A percentile compares a stretch with the other conserved stretches of the same genome.
phyloP scores from a whole-genome alignment of 1,284 basidiomycete genomes.

The Entoloma clypeatum region DNA sequence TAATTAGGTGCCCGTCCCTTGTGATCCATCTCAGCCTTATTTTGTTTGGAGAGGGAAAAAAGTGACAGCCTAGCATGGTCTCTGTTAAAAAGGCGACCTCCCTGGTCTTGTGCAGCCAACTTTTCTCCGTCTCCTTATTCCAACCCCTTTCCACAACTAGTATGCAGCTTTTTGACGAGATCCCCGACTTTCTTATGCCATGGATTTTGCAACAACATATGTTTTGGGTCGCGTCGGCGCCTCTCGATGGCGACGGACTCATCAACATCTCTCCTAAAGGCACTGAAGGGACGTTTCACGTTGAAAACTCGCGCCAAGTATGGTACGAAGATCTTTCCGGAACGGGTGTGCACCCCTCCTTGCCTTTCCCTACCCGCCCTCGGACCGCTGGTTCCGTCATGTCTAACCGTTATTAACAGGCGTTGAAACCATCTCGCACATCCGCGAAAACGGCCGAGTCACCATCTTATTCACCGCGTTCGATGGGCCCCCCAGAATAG shows the following conservation, averaged over 20 bases:
- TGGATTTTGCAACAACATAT: slow-evolving; percentile 45
- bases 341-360: slow-evolving; percentile 31
- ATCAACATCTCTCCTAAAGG: slow-evolving; percentile 48
- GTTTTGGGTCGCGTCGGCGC: slow-evolving; percentile 49
- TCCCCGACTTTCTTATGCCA: slow-evolving; percentile 36
- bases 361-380: neutral
- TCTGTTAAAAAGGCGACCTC: no score
- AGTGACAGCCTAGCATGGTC: no score
- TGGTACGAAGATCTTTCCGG: slow-evolving; percentile 52
- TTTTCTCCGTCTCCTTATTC: neutral
- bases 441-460: slow-evolving; percentile 47
- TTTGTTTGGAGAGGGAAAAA: no score
- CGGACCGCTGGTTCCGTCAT: slow-evolving; percentile 1
- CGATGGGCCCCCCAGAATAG: slow-evolving; percentile 38
- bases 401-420: slow-evolving; percentile 27
- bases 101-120: no score
- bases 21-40: no score
- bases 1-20: no score
- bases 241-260: slow-evolving; percentile 41
- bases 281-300: slow-evolving; percentile 38
- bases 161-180: slow-evolving; percentile 34
- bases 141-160: neutral
- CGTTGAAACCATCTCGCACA: slow-evolving; percentile 46
- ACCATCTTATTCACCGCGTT: slow-evolving; percentile 48
- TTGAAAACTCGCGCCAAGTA: slow-evolving; percentile 36